phyloP scores from a whole-genome alignment of 495 filamentous ascomycete genomes.

The Recurvomyces mirabilis region DNA sequence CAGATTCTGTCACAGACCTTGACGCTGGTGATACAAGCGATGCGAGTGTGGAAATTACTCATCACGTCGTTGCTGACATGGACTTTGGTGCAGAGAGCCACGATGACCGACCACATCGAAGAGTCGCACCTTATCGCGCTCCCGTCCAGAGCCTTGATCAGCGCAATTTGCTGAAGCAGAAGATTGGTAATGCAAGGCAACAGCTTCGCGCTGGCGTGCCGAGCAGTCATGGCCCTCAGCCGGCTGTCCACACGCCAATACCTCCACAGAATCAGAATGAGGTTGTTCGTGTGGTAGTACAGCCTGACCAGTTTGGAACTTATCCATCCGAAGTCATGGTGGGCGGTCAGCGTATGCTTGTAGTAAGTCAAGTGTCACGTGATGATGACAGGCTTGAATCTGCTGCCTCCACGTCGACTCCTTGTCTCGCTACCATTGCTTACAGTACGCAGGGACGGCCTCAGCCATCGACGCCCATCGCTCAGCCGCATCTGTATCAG shows the following conservation, averaged over 20 bases:
- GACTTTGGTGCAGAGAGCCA: constrained; percentile 13
- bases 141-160: neutral
- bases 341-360: neutral
- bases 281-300: neutral
- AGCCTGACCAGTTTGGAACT: neutral
- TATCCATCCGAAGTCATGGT: neutral
- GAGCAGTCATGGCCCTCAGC: neutral
- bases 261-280: neutral
- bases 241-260: neutral
- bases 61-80: constrained; percentile 3
- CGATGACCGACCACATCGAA: neutral
- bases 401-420: neutral
- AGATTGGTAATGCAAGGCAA: constrained; percentile 11
- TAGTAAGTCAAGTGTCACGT: neutral
- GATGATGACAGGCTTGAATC: neutral
- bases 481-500: neutral
- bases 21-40: constrained; percentile 10
- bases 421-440: neutral
- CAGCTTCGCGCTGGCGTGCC: neutral
- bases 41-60: too few species aligned
- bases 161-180: constrained; percentile 2
- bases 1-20: constrained; percentile 26
- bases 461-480: neutral
- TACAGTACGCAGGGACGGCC: neutral
- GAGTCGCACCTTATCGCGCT: neutral